Evolutionary conservation across 2,329 filamentous ascomycete species (phyloP).

Genomic region (Penicillium sclerotigenum): DNA sequence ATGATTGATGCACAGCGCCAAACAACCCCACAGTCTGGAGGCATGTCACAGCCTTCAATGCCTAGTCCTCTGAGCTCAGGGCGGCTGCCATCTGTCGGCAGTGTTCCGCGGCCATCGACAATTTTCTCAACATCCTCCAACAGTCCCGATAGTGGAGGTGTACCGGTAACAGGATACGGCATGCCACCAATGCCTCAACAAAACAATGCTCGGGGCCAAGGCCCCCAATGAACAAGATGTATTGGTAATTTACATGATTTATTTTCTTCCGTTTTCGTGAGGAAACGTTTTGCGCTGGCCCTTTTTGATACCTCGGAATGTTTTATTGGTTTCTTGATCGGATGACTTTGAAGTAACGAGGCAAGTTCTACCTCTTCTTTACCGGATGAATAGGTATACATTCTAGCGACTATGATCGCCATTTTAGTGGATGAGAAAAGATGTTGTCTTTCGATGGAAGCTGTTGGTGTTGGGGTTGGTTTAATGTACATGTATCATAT

Average conservation of each 20-base stretch:
- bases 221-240: slow-evolving; percentile 3
- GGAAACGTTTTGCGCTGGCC: background rate
- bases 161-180: slow-evolving; percentile 14
- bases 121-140: slow-evolving; percentile 17
- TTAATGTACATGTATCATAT: slow-evolving; percentile 2
- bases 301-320: background rate
- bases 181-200: slow-evolving; percentile 12
- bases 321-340: background rate
- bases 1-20: slow-evolving; percentile 35
- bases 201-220: slow-evolving; percentile 13
- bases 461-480: background rate
- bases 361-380: background rate
- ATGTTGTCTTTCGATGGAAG: background rate
- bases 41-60: slow-evolving; percentile 17
- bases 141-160: slow-evolving; percentile 13
- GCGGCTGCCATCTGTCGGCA: slow-evolving; percentile 17
- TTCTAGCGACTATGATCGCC: background rate
- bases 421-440: background rate
- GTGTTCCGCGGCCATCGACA: slow-evolving; percentile 12
- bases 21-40: slow-evolving; percentile 15
- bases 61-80: slow-evolving; percentile 23
- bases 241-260: background rate
- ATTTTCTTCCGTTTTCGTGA: background rate
- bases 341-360: background rate
- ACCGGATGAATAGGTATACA: background rate